phyloP scores from a whole-genome alignment of 2,329 filamentous ascomycete species.

The Trichophyton benhamiae region DNA sequence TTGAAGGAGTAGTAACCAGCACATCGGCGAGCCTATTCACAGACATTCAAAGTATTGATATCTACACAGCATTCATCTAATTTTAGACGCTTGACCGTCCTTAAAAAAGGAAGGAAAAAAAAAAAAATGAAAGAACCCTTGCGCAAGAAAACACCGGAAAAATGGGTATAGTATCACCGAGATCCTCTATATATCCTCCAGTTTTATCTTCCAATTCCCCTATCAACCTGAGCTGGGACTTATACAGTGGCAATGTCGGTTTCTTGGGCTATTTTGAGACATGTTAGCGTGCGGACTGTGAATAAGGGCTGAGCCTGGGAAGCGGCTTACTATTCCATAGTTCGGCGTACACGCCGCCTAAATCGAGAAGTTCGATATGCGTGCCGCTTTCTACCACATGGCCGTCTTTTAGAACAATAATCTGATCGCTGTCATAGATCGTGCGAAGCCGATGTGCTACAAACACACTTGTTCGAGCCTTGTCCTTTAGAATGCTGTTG shows the following conservation, averaged over 20 bases:
- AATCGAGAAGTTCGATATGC: slow-evolving; percentile 70
- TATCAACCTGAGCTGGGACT: neutral
- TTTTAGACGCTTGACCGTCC: too few relatives aligned
- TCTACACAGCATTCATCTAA: neutral
- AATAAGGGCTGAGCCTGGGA: neutral
- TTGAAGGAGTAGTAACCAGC: too few relatives aligned
- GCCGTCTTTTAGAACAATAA: slow-evolving; percentile 79
- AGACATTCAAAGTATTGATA: neutral
- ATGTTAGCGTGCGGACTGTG: neutral
- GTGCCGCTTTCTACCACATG: slow-evolving; percentile 79
- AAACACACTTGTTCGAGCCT: slow-evolving; percentile 81
- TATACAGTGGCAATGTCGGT: neutral
- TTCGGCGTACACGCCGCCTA: slow-evolving; percentile 69
- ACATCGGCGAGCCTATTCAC: too few relatives aligned
- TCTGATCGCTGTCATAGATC: slow-evolving; percentile 85
- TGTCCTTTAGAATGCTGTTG: slow-evolving; percentile 81
- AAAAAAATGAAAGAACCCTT: neutral
- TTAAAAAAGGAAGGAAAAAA: too few relatives aligned
- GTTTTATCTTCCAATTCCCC: neutral
- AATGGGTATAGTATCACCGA: neutral
- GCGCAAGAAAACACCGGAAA: neutral
- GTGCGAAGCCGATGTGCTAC: slow-evolving; percentile 85
- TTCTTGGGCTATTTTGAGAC: neutral
- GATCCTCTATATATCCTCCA: neutral
- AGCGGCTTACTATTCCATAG: slow-evolving; percentile 69